Conservation (phyloP, 208 protist species). For the Jaenimonas drosophilae region DNA sequence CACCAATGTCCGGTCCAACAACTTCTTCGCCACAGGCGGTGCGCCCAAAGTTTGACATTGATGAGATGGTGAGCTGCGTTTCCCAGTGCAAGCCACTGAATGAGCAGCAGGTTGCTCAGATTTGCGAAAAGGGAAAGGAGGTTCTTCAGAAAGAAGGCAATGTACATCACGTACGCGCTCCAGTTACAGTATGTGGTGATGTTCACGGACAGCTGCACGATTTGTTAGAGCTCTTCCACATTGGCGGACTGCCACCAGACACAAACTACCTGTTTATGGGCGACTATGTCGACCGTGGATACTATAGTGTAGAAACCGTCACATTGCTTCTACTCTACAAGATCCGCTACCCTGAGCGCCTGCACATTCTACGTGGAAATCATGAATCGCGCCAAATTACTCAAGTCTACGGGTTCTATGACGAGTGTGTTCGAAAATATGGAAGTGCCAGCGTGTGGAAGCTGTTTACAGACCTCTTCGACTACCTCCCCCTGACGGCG, state of each 20-base stretch:
- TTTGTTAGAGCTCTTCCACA: constrained; percentile 97
- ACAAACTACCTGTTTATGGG: constrained; percentile 99
- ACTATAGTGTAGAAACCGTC: constrained; percentile 92
- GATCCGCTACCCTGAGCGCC: constrained; percentile 92
- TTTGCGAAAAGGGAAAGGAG: constrained; percentile 90
- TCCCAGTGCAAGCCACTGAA: constrained; percentile 83
- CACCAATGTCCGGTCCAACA: too few relatives aligned
- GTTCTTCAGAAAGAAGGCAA: constrained; percentile 91
- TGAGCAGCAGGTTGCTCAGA: constrained; percentile 73
- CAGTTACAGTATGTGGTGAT: constrained; percentile 93
- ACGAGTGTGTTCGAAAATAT: constrained; percentile 98
- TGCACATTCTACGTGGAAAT: constrained; percentile 97
- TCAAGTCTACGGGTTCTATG: constrained; percentile 99
- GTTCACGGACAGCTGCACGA: constrained; percentile 98
- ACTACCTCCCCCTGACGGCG: constrained; percentile 97
- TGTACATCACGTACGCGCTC: constrained; percentile 83
- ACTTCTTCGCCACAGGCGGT: too few relatives aligned
- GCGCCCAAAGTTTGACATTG: constrained; percentile 86
- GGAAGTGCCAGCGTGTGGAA: constrained; percentile 96
- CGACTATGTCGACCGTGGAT: constrained; percentile 95
- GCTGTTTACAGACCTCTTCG: constrained; percentile 96
- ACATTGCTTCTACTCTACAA: constrained; percentile 93
- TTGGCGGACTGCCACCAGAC: constrained; percentile 92
- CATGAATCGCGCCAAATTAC: constrained; percentile 98
- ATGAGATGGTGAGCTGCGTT: constrained; percentile 84